Evolutionary conservation across 352 stramenopile genomes (phyloP).

Genomic region (Phytophthora citrophthora): DNA sequence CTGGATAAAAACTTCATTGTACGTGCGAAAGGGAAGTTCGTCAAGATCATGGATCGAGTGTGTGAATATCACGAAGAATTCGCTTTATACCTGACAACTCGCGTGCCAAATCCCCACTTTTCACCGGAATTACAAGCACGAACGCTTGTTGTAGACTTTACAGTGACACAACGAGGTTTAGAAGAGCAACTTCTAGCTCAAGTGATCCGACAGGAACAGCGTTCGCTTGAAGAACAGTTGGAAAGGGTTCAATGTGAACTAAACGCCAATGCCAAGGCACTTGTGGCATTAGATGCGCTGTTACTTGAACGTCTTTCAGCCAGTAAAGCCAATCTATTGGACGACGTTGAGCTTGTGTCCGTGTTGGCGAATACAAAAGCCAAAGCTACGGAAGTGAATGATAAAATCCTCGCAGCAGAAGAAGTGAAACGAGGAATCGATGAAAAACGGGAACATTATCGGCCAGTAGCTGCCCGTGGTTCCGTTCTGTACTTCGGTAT

Average conservation of each 20-base stretch:
- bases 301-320: constrained; percentile 88
- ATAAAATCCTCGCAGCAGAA: constrained; percentile 89
- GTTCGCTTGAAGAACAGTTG: constrained; percentile 90
- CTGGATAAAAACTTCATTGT: constrained; percentile 73
- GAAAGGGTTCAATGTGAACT: constrained; percentile 86
- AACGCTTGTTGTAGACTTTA: constrained; percentile 90
- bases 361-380: constrained; percentile 90
- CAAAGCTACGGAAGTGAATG: constrained; percentile 91
- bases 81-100: constrained; percentile 69
- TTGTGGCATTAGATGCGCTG: constrained; percentile 85
- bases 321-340: constrained; percentile 88
- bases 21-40: constrained; percentile 66
- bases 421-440: constrained; percentile 91
- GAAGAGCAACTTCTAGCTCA: constrained; percentile 92
- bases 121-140: constrained; percentile 72
- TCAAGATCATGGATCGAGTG: constrained; percentile 74
- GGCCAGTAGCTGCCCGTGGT: constrained; percentile 86
- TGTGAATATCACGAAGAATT: constrained; percentile 77
- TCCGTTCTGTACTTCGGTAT: constrained; percentile 92
- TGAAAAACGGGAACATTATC: constrained; percentile 92
- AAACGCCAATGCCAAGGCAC: constrained; percentile 87
- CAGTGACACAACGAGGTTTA: constrained; percentile 89
- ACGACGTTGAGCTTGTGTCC: constrained; percentile 87
- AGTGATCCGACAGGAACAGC: constrained; percentile 93
- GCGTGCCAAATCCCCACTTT: constrained; percentile 73